Percentiles rank a stretch among this genome's conserved stretches.
These are phyloP conservation scores for Cucurbita maxima DNA, from an alignment of 306 rosid species.

Conservation along the genomic window DNA sequence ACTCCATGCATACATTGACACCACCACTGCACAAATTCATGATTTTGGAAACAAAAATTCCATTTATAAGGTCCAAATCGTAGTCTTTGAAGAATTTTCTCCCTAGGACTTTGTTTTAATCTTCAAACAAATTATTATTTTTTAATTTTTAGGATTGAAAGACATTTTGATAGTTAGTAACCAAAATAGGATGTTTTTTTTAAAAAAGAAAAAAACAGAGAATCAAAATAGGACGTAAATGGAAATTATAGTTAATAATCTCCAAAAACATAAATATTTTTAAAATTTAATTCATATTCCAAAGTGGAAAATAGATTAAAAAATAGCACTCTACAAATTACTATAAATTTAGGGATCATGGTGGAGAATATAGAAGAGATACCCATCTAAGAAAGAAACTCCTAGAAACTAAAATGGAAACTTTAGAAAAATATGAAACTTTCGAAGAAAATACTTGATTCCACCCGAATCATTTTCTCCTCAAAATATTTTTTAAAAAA, in stretches of 20 bases:
- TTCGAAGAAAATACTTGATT: constrained; percentile 4
- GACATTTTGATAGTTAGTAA: neutral
- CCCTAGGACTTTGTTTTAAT: too few relatives aligned
- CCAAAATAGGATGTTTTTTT: too few relatives aligned
- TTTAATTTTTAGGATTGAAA: too few relatives aligned
- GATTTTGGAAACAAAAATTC: too few relatives aligned
- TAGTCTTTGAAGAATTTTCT: too few relatives aligned
- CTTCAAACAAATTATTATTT: too few relatives aligned
- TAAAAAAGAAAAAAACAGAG: neutral
- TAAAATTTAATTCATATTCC: neutral
- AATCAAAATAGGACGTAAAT: neutral
- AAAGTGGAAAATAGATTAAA: neutral
- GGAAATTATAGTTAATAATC: too few relatives aligned
- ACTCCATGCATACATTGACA: neutral
- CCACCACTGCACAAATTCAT: neutral
- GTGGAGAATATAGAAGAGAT: constrained; percentile 2
- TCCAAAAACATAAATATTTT: neutral
- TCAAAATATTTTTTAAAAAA: neutral
- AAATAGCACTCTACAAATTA: neutral
- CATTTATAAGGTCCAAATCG: too few relatives aligned
- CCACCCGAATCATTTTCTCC: neutral
- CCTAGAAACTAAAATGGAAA: constrained; percentile 7
- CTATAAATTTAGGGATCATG: neutral
- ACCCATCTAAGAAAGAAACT: constrained; percentile 1
- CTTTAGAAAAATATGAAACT: neutral